Base-by-base conservation (phyloP, 306 rosid genomes). In the Sophora flavescens region DNA sequence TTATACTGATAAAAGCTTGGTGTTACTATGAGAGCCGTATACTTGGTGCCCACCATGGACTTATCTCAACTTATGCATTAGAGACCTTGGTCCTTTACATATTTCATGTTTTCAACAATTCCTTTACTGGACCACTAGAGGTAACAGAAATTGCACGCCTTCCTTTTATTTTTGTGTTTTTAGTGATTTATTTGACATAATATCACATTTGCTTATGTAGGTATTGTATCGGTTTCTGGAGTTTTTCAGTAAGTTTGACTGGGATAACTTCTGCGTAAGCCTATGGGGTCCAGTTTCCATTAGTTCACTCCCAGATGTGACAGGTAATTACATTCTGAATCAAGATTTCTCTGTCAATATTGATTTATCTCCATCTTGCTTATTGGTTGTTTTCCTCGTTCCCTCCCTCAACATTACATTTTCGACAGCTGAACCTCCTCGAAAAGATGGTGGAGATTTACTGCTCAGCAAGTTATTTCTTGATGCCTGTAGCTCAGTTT, bases 21-120 rank as follows among this genome's bases (percentile, higher is more conserved):
- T 96, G 99, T 83, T 96, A 96, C 85, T 96, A 96, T 17, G 99
- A 96, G 86, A 93, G 99, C 71, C 98, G 99, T 12, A 86, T 96
- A 84, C 88, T 96, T 64, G 99, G 99, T 69, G 99, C 99, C 70
- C 99, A 96, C 84, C 99, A 96, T 88, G 99, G 99, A 63, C 98
- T 96, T 72, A 92, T 96, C 81, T 96, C 99, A 57, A 91, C 99
- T 63, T 96, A 96, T 62, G 99, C 99, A 2, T 82, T 96, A 85
- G 99, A 96, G 85, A 93, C 99, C 61, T 87, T 96, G 91, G 99
- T 96, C 84, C 97, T 96, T 71, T 96, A 96, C 87, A 96, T 91
- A 77, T 96, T 96, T 84, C 99, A 93, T 44, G 97, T 96, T 75
- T 96, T 86, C 85, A 96, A 91, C 88, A 96, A 93, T 83, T 76